These are phyloP conservation scores for Trichoderma koningiopsis DNA, from an alignment of 2,329 filamentous ascomycete species.

Conservation along the genomic window DNA sequence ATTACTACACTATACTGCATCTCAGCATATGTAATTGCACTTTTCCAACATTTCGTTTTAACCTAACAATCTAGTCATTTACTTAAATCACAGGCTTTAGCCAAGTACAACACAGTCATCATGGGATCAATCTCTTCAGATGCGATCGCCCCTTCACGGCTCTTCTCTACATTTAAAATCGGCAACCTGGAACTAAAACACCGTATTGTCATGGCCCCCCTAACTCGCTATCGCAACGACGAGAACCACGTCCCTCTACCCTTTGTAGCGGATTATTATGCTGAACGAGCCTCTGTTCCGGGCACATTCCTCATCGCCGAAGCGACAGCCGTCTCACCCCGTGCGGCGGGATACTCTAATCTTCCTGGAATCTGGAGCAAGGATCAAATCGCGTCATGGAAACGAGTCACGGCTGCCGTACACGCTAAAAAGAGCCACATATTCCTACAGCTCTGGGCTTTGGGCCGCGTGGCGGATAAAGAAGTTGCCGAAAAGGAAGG, in stretches of 20 bases:
- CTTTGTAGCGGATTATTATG: not conserved
- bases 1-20: no score
- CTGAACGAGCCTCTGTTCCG: not conserved
- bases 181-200: constrained; percentile 4
- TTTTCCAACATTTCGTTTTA: no score
- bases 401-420: not conserved
- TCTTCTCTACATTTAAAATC: not conserved
- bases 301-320: not conserved
- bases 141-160: not conserved
- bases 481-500: constrained; percentile 33
- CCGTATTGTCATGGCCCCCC: not conserved
- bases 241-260: not conserved
- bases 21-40: no score
- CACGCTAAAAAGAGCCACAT: not conserved
- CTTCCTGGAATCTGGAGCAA: not conserved
- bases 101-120: no score
- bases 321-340: constrained; percentile 42
- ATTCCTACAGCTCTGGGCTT: constrained; percentile 48
- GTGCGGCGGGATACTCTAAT: constrained; percentile 36
- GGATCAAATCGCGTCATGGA: constrained; percentile 1
- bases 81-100: no score
- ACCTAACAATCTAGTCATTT: no score
- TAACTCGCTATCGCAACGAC: not conserved
- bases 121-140: no score
- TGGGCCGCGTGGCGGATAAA: no score